Evolutionary conservation across 768 basidiomycete genomes (phyloP), one percentile per base, ranked within the genome.

Genomic region (Lyophyllum decastes): DNA sequence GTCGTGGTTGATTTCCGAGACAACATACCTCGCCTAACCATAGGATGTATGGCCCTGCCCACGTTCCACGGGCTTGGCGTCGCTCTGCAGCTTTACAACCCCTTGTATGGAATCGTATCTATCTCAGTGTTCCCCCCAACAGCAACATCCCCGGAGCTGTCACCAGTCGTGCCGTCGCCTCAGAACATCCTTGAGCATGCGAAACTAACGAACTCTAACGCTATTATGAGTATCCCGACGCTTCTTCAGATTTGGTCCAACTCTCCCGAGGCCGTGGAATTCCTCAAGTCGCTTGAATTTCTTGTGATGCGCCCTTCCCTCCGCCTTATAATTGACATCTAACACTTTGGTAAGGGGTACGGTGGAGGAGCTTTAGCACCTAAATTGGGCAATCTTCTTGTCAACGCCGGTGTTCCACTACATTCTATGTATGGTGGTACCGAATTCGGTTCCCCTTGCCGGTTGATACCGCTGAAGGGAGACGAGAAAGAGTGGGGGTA

Each of bases 121-220:
- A 53, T 68, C 26, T 60, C 62, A 0, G n/a, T 73, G 1, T 74
- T 67, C 43, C 68, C 74, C 0, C 74, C 74, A 1, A 61, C 55
- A 3, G 69, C 60, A 2, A 62, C 54, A 2, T 30, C 58, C 2
- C 54, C 61, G 1, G 54, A 61, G 4, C n/a, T 19, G 10, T 55
- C 64, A 2, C 78, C 78, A 0, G 58, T 74, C 21, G 62, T 71
- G 33, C 71, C 76, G 1, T 72, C 75, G 1, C 64, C 74, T 5
- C 66, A 74, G 3, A 78, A 76, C 49, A 63, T 75, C n/a, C 44
- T 78, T 2, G 63, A 72, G 2, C 64, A 67, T 24, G 57, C 68
- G 0, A 64, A 62, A 11, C 50, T 53, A 9, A 68, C 64, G 0
- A 52, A 65, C 7, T 68, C 64, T 10, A 66, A 65, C n/a, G 19